Evolutionary conservation across 805 yeast genomes (phyloP), one percentile per base, ranked within the genome.

Genomic region (Ogataea pignaliae): DNA sequence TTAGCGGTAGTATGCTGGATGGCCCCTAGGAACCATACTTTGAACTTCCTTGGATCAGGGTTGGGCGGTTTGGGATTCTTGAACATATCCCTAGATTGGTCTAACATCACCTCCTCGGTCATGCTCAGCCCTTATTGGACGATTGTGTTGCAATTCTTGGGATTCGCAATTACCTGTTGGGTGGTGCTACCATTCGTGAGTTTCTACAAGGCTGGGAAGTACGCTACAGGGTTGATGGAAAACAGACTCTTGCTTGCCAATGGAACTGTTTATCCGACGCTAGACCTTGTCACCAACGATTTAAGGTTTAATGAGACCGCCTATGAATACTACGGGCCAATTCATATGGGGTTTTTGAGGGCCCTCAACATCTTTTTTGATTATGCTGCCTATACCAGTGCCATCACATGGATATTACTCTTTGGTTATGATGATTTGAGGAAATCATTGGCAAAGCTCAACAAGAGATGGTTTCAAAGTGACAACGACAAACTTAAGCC

Each of bases 121-220:
- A 70, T 75, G 78, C 51, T 75, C 12, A 50, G 66, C 39, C 80
- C 80, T 1, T 75, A 74, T 53, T 74, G 78, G 79, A 71, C 76
- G 14, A 76, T 72, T 42, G 70, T 69, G 14, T 63, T 75, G 37
- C 75, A 74, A 50, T 75, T 75, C 53, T 46, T 61, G 8, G 79
- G 74, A 1, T 75, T 73, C 62, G 69, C 63, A 0, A 13, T 66
- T 14, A 67, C 73, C n/a, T 75, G 78, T 17, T 75, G 79, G 79
- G 50, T 70, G 1, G 52, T 72, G 37, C 61, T 75, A 30, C 81
- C 81, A 0, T 52, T 70, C 26, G 75, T 66, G 13, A 73, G 74
- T 45, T 75, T 76, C 72, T 55, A 40, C 21, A 39, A 53, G 10
- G 37, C 41, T 28, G 63, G 70, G 58, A n/a, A 53, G 49, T 48